Percentiles rank a stretch among this genome's conserved stretches.
These are phyloP conservation scores for Aspergillus japonicus DNA, from an alignment of 2,329 filamentous ascomycete species.

Conservation along the genomic window DNA sequence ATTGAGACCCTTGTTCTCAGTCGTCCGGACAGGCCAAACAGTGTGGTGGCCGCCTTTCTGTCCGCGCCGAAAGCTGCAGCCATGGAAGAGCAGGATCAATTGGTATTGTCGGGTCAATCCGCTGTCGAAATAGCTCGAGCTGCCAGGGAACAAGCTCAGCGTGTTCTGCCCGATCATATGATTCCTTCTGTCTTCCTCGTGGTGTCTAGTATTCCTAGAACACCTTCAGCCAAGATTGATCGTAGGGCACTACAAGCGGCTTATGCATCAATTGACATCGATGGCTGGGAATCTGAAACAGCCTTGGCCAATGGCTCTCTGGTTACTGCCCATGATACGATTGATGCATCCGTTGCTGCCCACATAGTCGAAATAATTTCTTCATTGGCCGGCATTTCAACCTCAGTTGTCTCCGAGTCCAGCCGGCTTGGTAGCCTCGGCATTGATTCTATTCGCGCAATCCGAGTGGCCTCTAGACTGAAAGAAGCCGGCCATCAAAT, in stretches of 20 bases:
- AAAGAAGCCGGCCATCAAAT: conserved; percentile 24
- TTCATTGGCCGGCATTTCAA: conserved; percentile 22
- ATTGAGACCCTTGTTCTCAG: conserved; percentile 34
- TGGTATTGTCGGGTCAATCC: conserved; percentile 16
- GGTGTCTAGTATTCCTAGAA: conserved; percentile 29
- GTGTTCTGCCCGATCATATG: conserved; percentile 33
- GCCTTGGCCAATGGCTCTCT: conserved; percentile 12
- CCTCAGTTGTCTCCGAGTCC: conserved; percentile 19
- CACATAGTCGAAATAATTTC: conserved; percentile 25
- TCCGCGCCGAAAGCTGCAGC: conserved; percentile 22
- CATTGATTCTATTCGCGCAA: conserved; percentile 34
- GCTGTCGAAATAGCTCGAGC: conserved; percentile 25
- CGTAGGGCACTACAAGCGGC: conserved; percentile 28
- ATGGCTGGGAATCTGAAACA: conserved; percentile 26
- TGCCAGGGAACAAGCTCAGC: conserved; percentile 21
- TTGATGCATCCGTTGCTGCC: background rate
- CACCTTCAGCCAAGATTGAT: conserved; percentile 35
- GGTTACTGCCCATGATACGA: background rate
- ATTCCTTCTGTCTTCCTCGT: conserved; percentile 34
- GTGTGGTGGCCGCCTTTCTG: conserved; percentile 38
- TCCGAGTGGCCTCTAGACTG: conserved; percentile 28
- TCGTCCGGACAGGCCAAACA: conserved; percentile 31
- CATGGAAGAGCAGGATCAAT: conserved; percentile 1
- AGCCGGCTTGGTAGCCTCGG: conserved; percentile 30
- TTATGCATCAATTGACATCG: conserved; percentile 29